phyloP scores from a whole-genome alignment of 805 yeast genomes.

The Ogataea methylovora region DNA sequence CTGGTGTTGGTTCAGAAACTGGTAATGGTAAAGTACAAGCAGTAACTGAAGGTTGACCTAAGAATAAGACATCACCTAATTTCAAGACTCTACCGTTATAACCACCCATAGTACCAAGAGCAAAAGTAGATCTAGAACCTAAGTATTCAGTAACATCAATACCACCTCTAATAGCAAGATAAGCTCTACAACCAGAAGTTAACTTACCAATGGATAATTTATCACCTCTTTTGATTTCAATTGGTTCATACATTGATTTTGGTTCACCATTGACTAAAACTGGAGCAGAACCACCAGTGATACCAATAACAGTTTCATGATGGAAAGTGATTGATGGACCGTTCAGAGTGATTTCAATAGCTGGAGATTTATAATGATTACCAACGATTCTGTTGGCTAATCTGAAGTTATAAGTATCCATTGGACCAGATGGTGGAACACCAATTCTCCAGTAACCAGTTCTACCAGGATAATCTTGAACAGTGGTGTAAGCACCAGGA shows the following conservation, averaged over 20 bases:
- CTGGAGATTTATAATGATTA: slow-evolving; percentile 75
- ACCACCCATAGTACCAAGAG: slow-evolving; percentile 90
- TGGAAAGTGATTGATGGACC: slow-evolving; percentile 90
- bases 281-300: slow-evolving; percentile 79
- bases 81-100: slow-evolving; percentile 88
- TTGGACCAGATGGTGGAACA: slow-evolving; percentile 98
- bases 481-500: slow-evolving; percentile 95
- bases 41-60: slow-evolving; percentile 68
- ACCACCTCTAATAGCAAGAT: slow-evolving; percentile 87
- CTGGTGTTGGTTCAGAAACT: slow-evolving; percentile 48
- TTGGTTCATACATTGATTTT: slow-evolving; percentile 65
- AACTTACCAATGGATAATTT: slow-evolving; percentile 76
- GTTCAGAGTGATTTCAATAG: slow-evolving; percentile 77
- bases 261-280: slow-evolving; percentile 57
- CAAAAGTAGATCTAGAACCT: slow-evolving; percentile 96
- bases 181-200: slow-evolving; percentile 78
- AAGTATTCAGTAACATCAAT: slow-evolving; percentile 89
- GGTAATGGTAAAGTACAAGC: slow-evolving; percentile 71
- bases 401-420: slow-evolving; percentile 90
- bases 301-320: slow-evolving; percentile 64
- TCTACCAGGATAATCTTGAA: slow-evolving; percentile 94
- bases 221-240: slow-evolving; percentile 66
- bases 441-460: slow-evolving; percentile 83
- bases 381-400: slow-evolving; percentile 89
- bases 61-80: slow-evolving; percentile 84